phyloP scores from a whole-genome alignment of 2,329 filamentous ascomycete genomes.

The Aspergillus caelatus region DNA sequence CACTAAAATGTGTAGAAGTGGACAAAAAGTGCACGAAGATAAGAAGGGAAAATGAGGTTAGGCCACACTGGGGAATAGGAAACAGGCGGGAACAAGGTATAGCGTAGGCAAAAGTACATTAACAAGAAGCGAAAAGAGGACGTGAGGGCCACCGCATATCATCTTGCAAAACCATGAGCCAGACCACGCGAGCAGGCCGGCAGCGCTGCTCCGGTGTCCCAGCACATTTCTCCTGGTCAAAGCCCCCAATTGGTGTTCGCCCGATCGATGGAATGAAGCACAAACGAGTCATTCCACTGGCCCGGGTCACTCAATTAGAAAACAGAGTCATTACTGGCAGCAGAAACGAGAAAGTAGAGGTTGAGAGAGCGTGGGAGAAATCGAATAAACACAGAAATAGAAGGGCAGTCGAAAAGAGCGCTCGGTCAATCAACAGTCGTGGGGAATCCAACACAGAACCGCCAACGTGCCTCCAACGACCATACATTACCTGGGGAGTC shows the following conservation, averaged over 20 bases:
- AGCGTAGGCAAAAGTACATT: slow-evolving; percentile 43
- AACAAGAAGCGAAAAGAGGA: slow-evolving; percentile 40
- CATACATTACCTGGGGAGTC: slow-evolving; percentile 24
- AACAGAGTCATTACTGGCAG: slow-evolving; percentile 36
- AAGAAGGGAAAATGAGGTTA: slow-evolving; percentile 23
- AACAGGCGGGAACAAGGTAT: slow-evolving; percentile 35
- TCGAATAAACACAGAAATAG: slow-evolving; percentile 30
- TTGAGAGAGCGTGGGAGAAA: slow-evolving; percentile 33
- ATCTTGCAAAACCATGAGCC: slow-evolving; percentile 27
- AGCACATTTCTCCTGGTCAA: slow-evolving; percentile 27
- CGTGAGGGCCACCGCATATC: slow-evolving; percentile 29
- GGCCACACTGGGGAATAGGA: slow-evolving; percentile 29
- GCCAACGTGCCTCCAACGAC: slow-evolving; percentile 24
- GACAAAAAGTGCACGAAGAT: slow-evolving; percentile 23
- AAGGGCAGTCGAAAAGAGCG: slow-evolving; percentile 28
- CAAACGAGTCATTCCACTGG: slow-evolving; percentile 26
- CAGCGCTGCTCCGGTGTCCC: slow-evolving; percentile 22
- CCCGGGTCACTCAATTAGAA: slow-evolving; percentile 25
- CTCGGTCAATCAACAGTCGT: slow-evolving; percentile 32
- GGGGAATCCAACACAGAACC: slow-evolving; percentile 28
- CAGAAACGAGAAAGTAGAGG: slow-evolving; percentile 32
- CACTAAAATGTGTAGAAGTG: slow-evolving; percentile 30
- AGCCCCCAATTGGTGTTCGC: slow-evolving; percentile 26
- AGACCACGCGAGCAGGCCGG: slow-evolving; percentile 23
- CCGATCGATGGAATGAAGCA: slow-evolving; percentile 21